phyloP scores from a whole-genome alignment of 2,329 filamentous ascomycete genomes.

The Microcyclosporella mali region DNA sequence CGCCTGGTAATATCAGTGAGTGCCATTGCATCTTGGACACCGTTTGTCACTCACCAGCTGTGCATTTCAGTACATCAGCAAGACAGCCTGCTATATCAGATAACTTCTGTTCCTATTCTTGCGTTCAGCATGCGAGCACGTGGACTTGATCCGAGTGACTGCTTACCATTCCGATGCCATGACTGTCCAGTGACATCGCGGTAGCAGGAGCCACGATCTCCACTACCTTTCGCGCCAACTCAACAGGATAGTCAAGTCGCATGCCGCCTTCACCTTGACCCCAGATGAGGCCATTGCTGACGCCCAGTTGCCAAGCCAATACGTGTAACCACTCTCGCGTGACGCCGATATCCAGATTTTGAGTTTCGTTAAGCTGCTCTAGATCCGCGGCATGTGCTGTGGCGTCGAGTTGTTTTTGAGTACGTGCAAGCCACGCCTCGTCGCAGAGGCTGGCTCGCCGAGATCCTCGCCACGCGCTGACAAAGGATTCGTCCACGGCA shows the following conservation, averaged over 20 bases:
- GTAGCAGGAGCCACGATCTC: constrained; percentile 28
- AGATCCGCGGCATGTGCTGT: constrained; percentile 23
- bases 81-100: constrained; percentile 33
- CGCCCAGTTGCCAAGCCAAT: constrained; percentile 35
- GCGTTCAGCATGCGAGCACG: constrained; percentile 8
- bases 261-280: constrained; percentile 30
- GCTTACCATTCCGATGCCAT: constrained; percentile 34
- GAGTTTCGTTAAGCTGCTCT: constrained; percentile 30
- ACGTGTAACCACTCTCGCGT: constrained; percentile 34
- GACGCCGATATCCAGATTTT: constrained; percentile 31
- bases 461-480: constrained; percentile 31
- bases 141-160: not conserved
- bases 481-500: constrained; percentile 32
- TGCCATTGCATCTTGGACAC: no score
- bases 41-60: no score
- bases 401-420: constrained; percentile 30
- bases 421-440: constrained; percentile 30
- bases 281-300: constrained; percentile 33
- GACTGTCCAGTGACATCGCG: constrained; percentile 27
- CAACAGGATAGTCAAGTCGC: constrained; percentile 33
- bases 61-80: constrained; percentile 32
- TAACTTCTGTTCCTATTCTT: constrained; percentile 31
- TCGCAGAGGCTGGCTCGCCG: constrained; percentile 30
- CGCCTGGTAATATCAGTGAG: no score
- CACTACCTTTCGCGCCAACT: constrained; percentile 31